Evolutionary conservation across 225 moss, liverwort and hornwort species (phyloP), one percentile per base, ranked within the genome.

Genomic region (Asterella californica): DNA sequence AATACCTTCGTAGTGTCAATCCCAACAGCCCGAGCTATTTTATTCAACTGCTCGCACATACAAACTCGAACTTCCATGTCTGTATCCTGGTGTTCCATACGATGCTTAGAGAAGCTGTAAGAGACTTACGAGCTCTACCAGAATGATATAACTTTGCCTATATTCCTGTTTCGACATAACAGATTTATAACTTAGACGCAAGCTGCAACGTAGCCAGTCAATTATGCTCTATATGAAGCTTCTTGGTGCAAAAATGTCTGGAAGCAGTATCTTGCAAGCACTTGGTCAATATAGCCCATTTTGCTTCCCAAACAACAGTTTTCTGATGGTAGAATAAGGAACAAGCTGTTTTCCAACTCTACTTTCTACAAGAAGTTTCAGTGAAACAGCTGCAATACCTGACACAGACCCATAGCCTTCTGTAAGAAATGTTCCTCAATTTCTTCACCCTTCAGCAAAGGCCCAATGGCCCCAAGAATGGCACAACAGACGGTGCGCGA

Each of bases 1-100:
- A 27, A 19, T 82, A 95, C 97, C 90, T 88, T 88, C 75, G 93
- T 93, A 55, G 88, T 90, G 71, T 90, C 92, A 70, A 91, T 79
- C 30, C 97, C 94, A 82, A 95, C 91, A 74, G 94, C 91, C 66
- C 94, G 92, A 74, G 94, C 90, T 74, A 99, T 94, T 69, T 89
- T 87, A 87, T 99, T 91, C n/a, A 94, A 86, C 81, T 99, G 94
- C 82, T 92, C 92, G 82, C 94, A 99, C 94, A 99, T 95, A 82
- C 94, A 95, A 69, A 91, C 88, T 85, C 97, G 86, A 19, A 95
- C 97, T 79, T 93, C 94, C 67, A 92, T 80, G 84, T 94, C 94
- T 88, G 97, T 95, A 81, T 99, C 97, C 97, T 94, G 92, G 63
- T 80, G 30, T 75, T 55, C 25, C 57, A 17, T 42, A 15, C 36